Percentiles rank a stretch among this genome's conserved stretches.
phyloP scores from a whole-genome alignment of 1,284 basidiomycete species.

The Termitomyces sp. region DNA sequence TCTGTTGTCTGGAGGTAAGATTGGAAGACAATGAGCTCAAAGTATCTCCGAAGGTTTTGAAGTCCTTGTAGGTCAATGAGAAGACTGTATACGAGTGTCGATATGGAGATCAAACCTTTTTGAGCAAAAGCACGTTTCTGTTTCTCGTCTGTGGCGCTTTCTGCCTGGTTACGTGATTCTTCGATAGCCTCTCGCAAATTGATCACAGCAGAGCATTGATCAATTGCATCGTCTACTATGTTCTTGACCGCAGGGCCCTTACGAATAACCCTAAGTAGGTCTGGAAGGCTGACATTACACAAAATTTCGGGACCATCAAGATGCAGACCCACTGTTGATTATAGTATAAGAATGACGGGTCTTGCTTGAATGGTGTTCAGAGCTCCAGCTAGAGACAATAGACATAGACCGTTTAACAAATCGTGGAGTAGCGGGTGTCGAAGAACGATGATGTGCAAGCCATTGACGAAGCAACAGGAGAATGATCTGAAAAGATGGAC shows the following conservation, averaged over 20 bases:
- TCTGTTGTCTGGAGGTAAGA: constrained; percentile 86
- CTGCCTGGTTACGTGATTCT: constrained; percentile 68
- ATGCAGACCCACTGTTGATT: constrained; percentile 64
- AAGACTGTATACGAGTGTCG: neutral
- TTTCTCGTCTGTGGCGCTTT: constrained; percentile 71
- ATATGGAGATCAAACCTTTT: constrained; percentile 41
- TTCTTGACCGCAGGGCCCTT: constrained; percentile 86
- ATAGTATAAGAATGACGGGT: constrained; percentile 69
- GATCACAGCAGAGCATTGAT: constrained; percentile 79
- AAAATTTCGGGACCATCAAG: neutral
- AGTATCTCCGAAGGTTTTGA: constrained; percentile 82
- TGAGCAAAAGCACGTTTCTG: constrained; percentile 64
- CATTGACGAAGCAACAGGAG: constrained; percentile 85
- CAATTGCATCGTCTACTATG: constrained; percentile 88
- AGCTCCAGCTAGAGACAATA: constrained; percentile 27
- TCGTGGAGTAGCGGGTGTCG: constrained; percentile 35
- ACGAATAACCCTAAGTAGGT: constrained; percentile 69
- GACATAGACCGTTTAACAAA: constrained; percentile 36
- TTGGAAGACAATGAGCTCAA: constrained; percentile 90
- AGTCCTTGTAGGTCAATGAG: constrained; percentile 45
- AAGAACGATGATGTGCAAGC: constrained; percentile 50
- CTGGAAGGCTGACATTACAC: constrained; percentile 4
- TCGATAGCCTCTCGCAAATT: constrained; percentile 91
- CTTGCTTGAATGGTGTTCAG: constrained; percentile 28
- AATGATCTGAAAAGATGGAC: constrained; percentile 51